A percentile compares a stretch with the other conserved stretches of the same genome.
phyloP scores from a whole-genome alignment of 1,139 yeast species.

The Ogataea hybrid region DNA sequence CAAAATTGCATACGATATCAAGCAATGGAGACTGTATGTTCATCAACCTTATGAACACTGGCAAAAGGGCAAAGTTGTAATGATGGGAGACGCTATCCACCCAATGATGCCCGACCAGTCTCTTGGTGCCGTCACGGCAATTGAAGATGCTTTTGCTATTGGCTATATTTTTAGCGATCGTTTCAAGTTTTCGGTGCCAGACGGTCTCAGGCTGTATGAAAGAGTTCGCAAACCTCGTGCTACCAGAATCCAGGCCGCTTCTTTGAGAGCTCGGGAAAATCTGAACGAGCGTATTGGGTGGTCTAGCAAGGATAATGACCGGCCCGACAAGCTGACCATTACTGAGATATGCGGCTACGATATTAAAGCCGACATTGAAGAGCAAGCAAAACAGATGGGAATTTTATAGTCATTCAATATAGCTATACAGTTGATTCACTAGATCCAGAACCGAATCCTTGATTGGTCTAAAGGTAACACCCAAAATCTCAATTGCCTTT shows the following conservation, averaged over 20 bases:
- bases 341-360: constrained; percentile 36
- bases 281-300: constrained; percentile 35
- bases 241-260: constrained; percentile 33
- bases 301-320: constrained; percentile 27
- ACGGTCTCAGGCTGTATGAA: constrained; percentile 30
- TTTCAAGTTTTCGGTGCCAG: constrained; percentile 25
- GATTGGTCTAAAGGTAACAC: constrained; percentile 22
- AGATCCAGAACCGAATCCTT: constrained; percentile 23
- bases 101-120: constrained; percentile 38
- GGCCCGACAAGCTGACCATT: constrained; percentile 31
- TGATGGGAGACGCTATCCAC: constrained; percentile 32
- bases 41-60: constrained; percentile 33
- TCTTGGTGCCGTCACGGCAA: constrained; percentile 36
- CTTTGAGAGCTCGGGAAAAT: constrained; percentile 34
- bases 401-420: background rate
- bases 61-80: constrained; percentile 25
- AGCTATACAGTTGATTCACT: constrained; percentile 3
- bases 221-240: constrained; percentile 32
- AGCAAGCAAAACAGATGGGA: constrained; percentile 8
- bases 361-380: constrained; percentile 18
- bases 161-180: constrained; percentile 28
- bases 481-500: constrained; percentile 26
- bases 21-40: constrained; percentile 35
- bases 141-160: constrained; percentile 30
- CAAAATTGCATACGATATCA: constrained; percentile 34